Evolutionary conservation across 495 filamentous ascomycete species (phyloP).

Genomic region (Penicillium alfredii): DNA sequence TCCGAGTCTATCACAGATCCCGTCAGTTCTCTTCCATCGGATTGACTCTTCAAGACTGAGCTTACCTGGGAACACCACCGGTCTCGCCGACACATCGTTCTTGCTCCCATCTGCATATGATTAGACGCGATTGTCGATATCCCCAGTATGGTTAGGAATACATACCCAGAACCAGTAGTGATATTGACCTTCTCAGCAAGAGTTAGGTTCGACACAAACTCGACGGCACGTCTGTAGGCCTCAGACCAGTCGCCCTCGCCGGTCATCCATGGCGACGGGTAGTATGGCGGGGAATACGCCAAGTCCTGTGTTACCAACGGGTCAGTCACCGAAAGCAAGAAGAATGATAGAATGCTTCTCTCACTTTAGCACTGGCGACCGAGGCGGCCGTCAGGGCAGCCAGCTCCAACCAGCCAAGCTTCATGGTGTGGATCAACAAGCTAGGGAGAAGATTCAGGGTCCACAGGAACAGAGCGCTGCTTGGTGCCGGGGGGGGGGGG

Average conservation of each 20-base stretch:
- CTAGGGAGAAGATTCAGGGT: conserved; percentile 2
- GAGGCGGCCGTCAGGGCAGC: conserved; percentile 31
- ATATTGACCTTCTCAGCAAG: conserved; percentile 88
- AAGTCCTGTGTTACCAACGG: conserved; percentile 19
- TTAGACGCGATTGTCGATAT: too few species aligned
- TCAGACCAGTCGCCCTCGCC: conserved; percentile 68
- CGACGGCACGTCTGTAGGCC: conserved; percentile 68
- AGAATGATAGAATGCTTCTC: background rate
- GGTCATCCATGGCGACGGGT: conserved; percentile 78
- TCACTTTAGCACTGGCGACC: conserved; percentile 34
- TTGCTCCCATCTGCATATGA: conserved; percentile 68
- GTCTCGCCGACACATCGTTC: conserved; percentile 77
- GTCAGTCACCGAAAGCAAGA: conserved; percentile 1
- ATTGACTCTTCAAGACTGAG: too few species aligned
- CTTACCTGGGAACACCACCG: conserved; percentile 38
- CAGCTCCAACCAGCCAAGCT: conserved; percentile 34
- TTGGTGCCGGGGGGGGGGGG: background rate
- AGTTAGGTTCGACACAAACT: conserved; percentile 77
- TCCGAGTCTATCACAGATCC: conserved; percentile 62
- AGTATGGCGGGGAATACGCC: conserved; percentile 56
- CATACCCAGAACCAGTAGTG: conserved; percentile 75
- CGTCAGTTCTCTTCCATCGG: conserved; percentile 8
- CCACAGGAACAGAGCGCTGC: conserved; percentile 5
- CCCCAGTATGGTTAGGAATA: too few species aligned
- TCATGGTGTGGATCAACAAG: conserved; percentile 26